Conservation (phyloP, 257 asterid genomes). For the Solanum boliviense region DNA sequence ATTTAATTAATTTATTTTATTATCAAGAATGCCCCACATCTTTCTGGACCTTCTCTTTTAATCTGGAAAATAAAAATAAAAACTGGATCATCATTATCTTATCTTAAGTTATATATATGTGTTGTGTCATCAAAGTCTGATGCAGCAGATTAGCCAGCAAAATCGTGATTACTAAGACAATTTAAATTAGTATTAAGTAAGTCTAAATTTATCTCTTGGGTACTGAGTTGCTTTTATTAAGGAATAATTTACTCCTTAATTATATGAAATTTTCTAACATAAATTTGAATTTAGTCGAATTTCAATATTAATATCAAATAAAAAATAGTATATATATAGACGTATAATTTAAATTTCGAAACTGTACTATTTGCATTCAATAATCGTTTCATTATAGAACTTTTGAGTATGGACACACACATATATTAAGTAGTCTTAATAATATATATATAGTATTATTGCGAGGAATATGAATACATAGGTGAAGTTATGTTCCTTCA, state of each 20-base stretch:
- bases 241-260: too few relatives aligned
- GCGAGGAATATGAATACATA: background rate
- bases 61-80: background rate
- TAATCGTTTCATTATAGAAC: background rate
- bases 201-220: too few relatives aligned
- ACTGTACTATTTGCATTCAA: background rate
- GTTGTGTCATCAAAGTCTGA: too few relatives aligned
- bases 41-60: background rate
- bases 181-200: too few relatives aligned
- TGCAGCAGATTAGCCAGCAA: too few relatives aligned
- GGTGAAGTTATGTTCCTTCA: background rate
- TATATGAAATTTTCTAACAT: fast-evolving
- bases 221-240: too few relatives aligned
- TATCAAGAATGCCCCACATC: background rate
- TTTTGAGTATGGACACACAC: background rate
- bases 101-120: too few relatives aligned
- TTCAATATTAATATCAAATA: fast-evolving
- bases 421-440: background rate
- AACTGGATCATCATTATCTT: background rate
- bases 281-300: too few relatives aligned
- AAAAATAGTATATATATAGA: too few relatives aligned
- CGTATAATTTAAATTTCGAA: background rate
- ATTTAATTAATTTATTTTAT: background rate
- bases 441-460: background rate
- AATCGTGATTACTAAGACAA: too few relatives aligned